Conservation (phyloP, 2,329 filamentous ascomycete species). For the Colletotrichum melonis region DNA sequence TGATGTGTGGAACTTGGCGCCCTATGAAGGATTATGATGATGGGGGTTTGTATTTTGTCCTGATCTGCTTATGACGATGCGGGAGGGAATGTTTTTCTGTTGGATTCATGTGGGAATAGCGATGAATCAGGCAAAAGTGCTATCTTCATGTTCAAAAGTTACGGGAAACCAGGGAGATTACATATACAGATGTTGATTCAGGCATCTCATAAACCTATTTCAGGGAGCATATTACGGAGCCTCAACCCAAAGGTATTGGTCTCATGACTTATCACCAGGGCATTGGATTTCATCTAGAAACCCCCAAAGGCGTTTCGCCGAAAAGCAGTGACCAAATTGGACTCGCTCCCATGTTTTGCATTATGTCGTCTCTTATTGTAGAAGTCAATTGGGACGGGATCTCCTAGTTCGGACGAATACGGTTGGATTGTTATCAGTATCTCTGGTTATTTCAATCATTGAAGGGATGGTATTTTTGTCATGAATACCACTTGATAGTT, state of each 20-base stretch:
- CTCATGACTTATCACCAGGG: no score
- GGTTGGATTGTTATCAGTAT: neutral
- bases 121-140: neutral
- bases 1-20: constrained; percentile 45
- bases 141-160: neutral
- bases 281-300: no score
- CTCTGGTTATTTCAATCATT: neutral
- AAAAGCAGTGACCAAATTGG: neutral
- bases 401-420: neutral
- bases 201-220: no score
- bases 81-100: neutral
- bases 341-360: no score
- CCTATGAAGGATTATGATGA: neutral
- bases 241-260: no score
- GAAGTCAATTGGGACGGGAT: neutral
- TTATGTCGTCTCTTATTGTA: neutral
- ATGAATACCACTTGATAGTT: no score
- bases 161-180: neutral
- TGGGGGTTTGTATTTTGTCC: no score
- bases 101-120: neutral
- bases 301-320: no score
- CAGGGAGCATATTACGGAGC: no score
- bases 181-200: no score
- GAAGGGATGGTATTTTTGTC: no score
- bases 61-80: neutral